These are phyloP conservation scores for Elsinoe australis DNA, from an alignment of 2,329 filamentous ascomycete species.

Conservation along the genomic window DNA sequence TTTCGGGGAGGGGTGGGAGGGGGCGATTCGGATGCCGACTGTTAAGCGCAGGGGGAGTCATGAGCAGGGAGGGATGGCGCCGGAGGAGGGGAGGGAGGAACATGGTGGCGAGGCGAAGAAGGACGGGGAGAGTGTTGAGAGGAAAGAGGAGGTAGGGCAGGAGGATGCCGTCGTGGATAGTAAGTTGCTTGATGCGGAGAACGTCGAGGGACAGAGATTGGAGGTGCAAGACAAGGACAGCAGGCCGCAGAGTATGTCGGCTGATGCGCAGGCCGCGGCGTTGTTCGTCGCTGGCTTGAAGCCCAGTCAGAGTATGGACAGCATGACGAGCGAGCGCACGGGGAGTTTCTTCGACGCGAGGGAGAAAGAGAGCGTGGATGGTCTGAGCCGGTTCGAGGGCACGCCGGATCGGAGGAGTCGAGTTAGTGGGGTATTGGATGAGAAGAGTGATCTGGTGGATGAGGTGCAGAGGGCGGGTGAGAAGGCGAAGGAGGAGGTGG, in stretches of 20 bases:
- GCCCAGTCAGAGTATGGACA: background rate
- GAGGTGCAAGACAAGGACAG: background rate
- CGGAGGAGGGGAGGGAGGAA: slow-evolving; percentile 4
- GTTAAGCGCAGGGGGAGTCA: too few relatives aligned
- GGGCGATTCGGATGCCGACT: slow-evolving; percentile 26
- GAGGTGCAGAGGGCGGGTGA: slow-evolving; percentile 2
- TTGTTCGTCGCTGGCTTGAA: slow-evolving; percentile 6
- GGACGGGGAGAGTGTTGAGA: too few relatives aligned
- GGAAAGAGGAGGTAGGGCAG: too few relatives aligned
- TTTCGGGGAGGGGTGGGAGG: slow-evolving; percentile 81
- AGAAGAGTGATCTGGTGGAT: slow-evolving; percentile 5
- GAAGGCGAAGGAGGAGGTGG: background rate
- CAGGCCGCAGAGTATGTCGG: slow-evolving; percentile 6
- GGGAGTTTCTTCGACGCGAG: slow-evolving; percentile 11
- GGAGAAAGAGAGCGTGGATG: slow-evolving; percentile 1
- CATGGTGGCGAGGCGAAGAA: too few relatives aligned
- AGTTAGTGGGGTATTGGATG: background rate
- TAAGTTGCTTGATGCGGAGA: too few relatives aligned
- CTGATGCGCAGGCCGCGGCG: slow-evolving; percentile 10
- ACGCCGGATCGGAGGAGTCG: slow-evolving; percentile 6
- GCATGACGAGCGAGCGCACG: background rate
- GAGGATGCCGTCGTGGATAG: too few relatives aligned
- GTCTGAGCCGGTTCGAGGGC: slow-evolving; percentile 3
- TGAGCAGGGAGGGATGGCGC: too few relatives aligned
- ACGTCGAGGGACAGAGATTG: background rate